Conservation (phyloP, 2,329 filamentous ascomycete species). For the Colletotrichum cuscutae region DNA sequence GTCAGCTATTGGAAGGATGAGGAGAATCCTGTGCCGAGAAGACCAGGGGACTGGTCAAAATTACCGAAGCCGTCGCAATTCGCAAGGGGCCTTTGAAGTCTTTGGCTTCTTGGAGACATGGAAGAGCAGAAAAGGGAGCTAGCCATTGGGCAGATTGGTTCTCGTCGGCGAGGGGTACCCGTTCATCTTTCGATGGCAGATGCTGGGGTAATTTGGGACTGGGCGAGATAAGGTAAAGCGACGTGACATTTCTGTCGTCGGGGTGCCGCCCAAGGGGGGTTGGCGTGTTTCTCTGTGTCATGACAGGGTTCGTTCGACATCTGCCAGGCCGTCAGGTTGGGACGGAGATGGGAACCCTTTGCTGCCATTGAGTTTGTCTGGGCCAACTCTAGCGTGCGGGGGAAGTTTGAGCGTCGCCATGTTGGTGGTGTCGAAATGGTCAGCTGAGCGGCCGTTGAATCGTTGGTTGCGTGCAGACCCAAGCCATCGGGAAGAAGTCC, state of each 20-base stretch:
- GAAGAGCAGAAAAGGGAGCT: neutral
- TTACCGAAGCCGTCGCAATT: neutral
- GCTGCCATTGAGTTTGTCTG: constrained; percentile 15
- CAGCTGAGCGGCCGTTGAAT: neutral
- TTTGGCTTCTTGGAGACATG: neutral
- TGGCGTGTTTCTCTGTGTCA: neutral
- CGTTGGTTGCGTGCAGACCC: neutral
- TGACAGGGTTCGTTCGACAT: neutral
- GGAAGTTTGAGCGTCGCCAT: neutral
- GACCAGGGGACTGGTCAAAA: neutral
- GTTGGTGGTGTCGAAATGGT: neutral
- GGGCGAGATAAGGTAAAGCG: neutral
- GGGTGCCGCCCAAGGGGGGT: neutral
- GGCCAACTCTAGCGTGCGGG: constrained; percentile 1
- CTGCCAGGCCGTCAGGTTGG: neutral
- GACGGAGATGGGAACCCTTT: neutral
- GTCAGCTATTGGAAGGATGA: neutral
- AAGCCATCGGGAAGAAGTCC: constrained; percentile 16
- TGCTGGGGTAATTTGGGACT: neutral
- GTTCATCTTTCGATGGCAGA: neutral
- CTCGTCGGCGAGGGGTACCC: neutral
- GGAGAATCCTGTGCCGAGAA: neutral
- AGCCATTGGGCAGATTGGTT: neutral
- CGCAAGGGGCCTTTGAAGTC: too few species aligned
- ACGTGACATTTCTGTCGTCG: neutral